Conservation (phyloP, 768 basidiomycete species). For the Lactifluus volemus region DNA sequence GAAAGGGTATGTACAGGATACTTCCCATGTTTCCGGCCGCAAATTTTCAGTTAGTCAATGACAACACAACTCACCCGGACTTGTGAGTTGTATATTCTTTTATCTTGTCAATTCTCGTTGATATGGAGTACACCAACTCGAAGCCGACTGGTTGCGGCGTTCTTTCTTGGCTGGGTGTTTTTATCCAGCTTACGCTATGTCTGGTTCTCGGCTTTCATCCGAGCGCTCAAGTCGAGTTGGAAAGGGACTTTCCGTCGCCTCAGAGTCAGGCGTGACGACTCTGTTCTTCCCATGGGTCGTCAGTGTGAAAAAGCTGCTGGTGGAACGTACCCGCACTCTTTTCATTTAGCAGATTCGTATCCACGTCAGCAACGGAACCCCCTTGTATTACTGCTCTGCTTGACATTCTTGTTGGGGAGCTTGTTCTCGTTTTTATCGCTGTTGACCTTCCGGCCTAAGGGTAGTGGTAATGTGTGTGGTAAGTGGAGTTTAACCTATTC, state of each 20-base stretch:
- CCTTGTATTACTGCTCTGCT: slow-evolving; percentile 11
- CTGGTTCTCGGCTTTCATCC: slow-evolving; percentile 21
- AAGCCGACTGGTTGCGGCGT: slow-evolving; percentile 32
- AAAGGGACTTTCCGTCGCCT: neutral
- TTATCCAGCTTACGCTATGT: slow-evolving; percentile 27
- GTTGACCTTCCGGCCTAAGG: neutral
- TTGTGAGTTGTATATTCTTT: slow-evolving; percentile 8
- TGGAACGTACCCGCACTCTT: neutral
- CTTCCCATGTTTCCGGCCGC: neutral
- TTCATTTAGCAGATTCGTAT: neutral
- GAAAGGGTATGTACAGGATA: slow-evolving; percentile 3
- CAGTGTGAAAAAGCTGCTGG: neutral
- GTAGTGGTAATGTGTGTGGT: neutral
- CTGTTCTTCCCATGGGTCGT: neutral
- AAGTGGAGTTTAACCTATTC: neutral
- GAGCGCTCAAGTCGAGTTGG: slow-evolving; percentile 2
- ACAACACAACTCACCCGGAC: slow-evolving; percentile 6
- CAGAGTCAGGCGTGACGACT: neutral
- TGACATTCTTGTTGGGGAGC: slow-evolving; percentile 20
- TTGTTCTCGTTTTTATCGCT: slow-evolving; percentile 15
- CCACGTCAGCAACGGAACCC: neutral
- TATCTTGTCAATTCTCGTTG: neutral
- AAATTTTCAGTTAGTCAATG: neutral
- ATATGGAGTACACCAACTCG: neutral
- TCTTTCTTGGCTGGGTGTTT: slow-evolving; percentile 36